Evolutionary conservation across 441 rosid species (phyloP), one percentile per base, ranked within the genome.

Genomic region (Gossypium gossypioides): DNA sequence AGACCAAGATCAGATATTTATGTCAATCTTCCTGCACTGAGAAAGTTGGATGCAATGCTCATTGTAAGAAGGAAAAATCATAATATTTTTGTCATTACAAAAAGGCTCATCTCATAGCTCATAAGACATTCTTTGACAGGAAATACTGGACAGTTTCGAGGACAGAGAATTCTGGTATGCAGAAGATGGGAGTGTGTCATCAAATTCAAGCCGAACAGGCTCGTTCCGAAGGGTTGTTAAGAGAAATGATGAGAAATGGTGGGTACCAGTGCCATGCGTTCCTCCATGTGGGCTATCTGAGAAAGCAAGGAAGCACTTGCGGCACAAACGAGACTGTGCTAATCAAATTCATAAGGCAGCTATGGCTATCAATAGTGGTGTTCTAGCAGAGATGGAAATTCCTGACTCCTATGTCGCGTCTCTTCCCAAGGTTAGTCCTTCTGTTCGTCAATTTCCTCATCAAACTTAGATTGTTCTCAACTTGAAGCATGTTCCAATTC

Each of bases 261-360:
- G 94, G 91, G 78, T 89, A 60, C 94, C 91, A 0, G 85, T 89
- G 55, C 94, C 94, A 0, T 89, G 91, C 68, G 87, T 89, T 61
- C 86, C 86, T 59, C 75, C 80, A 5, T 82, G 69, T 24, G 91
- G 94, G 56, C 86, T 89, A 27, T 87, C 94, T 0, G 87, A 85
- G 67, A 83, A 84, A 24, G 82, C 86, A 29, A 81, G 85, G 76
- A 84, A 84, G 74, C 44, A 84, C 27, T 59, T 86, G 82, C 76
- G 78, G 46, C 81, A 84, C 71, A 87, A 84, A 77, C 87, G 88
- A 0, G 87, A 85, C 71, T 85, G 86, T 1, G 85, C 90, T 12
- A 84, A 80, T 80, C 91, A 89, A 51, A 87, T 89, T 69, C 90
- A 89, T 78, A 89, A 89, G 77, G 94, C 91, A 7, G 91, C 91